These are phyloP conservation scores for Ascochyta rabiei DNA, from an alignment of 2,329 filamentous ascomycete species.

Conservation along the genomic window DNA sequence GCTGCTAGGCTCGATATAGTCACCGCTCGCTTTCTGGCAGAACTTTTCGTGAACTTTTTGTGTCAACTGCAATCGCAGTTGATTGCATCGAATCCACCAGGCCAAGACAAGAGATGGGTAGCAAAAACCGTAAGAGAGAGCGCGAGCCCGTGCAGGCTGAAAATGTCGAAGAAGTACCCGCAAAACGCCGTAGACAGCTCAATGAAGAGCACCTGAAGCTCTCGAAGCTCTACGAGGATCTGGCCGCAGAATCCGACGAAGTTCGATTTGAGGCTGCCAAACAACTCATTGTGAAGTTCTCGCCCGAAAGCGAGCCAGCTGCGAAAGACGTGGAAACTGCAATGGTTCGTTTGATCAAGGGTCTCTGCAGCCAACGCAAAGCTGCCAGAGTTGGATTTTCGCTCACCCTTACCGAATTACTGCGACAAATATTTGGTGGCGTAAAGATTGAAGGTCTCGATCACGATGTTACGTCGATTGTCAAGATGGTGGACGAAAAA, in stretches of 20 bases:
- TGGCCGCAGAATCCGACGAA: slow-evolving; percentile 54
- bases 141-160: slow-evolving; percentile 28
- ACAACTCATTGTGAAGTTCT: slow-evolving; percentile 51
- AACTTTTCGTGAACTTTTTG: slow-evolving; percentile 14
- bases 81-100: background rate
- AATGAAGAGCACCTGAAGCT: slow-evolving; percentile 51
- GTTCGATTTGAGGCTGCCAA: slow-evolving; percentile 54
- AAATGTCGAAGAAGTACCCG: slow-evolving; percentile 26
- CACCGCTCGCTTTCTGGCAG: slow-evolving; percentile 3
- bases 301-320: slow-evolving; percentile 45
- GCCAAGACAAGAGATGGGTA: slow-evolving; percentile 26
- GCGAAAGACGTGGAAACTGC: slow-evolving; percentile 49
- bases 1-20: background rate
- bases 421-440: slow-evolving; percentile 70
- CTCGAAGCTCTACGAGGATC: slow-evolving; percentile 54
- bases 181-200: slow-evolving; percentile 45
- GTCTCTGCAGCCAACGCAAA: slow-evolving; percentile 88
- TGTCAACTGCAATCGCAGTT: background rate
- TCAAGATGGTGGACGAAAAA: slow-evolving; percentile 59
- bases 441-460: slow-evolving; percentile 40
- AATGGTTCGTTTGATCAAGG: slow-evolving; percentile 70
- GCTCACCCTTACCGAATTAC: slow-evolving; percentile 80
- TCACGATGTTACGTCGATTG: slow-evolving; percentile 50
- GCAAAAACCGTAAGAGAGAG: slow-evolving; percentile 36
- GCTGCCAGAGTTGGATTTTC: slow-evolving; percentile 89